phyloP scores from a whole-genome alignment of 495 filamentous ascomycete species.

The Aspergillus funiculosus region DNA sequence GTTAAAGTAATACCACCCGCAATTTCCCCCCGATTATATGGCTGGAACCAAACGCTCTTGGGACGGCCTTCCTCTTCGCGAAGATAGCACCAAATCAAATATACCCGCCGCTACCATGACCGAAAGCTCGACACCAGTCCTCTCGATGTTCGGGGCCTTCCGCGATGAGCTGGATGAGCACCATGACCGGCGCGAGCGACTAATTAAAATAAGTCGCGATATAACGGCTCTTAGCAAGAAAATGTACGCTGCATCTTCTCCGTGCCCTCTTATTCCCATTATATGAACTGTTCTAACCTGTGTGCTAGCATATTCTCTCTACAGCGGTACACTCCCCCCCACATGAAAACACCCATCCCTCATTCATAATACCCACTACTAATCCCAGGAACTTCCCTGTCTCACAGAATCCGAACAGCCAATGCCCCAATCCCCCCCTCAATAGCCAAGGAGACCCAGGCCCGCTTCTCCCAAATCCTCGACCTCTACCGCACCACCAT shows the following conservation, averaged over 20 bases:
- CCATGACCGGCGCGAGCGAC: constrained; percentile 82
- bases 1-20: background rate
- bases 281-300: background rate
- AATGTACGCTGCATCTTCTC: constrained; percentile 71
- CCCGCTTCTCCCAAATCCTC: constrained; percentile 60
- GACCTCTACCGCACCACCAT: constrained; percentile 60
- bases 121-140: constrained; percentile 35
- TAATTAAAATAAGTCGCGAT: constrained; percentile 84
- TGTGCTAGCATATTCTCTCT: constrained; percentile 71
- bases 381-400: constrained; percentile 1
- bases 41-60: constrained; percentile 55
- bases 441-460: constrained; percentile 58
- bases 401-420: constrained; percentile 55
- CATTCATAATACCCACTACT: constrained; percentile 3
- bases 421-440: constrained; percentile 56
- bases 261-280: background rate
- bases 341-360: background rate
- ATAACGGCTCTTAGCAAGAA: constrained; percentile 94
- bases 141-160: constrained; percentile 78
- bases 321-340: constrained; percentile 58
- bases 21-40: constrained; percentile 15
- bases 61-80: constrained; percentile 49
- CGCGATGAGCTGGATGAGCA: constrained; percentile 88
- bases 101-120: constrained; percentile 24
- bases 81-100: constrained; percentile 5